Conservation (phyloP, 352 stramenopile genomes). For the Globisporangium megalacanthum region DNA sequence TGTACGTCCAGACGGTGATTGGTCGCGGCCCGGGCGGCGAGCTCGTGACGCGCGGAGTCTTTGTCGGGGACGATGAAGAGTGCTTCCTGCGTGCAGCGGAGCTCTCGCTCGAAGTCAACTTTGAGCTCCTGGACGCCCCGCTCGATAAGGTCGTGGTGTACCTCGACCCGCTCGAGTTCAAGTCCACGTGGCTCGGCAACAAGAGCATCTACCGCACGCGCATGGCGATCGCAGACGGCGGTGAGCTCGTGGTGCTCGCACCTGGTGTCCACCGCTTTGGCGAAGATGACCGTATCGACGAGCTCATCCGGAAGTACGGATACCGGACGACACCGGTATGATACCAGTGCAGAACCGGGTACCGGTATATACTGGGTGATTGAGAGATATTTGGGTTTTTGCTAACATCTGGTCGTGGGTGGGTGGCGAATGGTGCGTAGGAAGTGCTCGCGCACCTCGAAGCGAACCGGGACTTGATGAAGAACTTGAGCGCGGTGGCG, state of each 20-base stretch:
- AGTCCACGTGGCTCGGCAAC: conserved; percentile 98
- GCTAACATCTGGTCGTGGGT: conserved; percentile 8
- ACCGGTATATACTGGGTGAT: background rate
- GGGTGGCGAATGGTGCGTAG: conserved; percentile 18
- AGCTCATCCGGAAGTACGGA: conserved; percentile 95
- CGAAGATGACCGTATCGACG: conserved; percentile 92
- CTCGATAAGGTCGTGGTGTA: conserved; percentile 95
- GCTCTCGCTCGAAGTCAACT: conserved; percentile 95
- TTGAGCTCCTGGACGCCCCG: conserved; percentile 90
- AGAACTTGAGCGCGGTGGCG: conserved; percentile 92
- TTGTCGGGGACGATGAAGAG: conserved; percentile 94
- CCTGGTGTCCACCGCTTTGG: conserved; percentile 93
- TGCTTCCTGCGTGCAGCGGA: conserved; percentile 94
- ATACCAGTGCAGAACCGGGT: background rate
- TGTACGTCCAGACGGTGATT: conserved; percentile 97
- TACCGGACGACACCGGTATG: conserved; percentile 93
- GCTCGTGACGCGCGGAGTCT: conserved; percentile 89
- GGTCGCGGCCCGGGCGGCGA: conserved; percentile 55
- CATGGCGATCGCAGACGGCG: conserved; percentile 95
- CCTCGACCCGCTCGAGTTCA: conserved; percentile 95
- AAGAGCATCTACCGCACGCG: conserved; percentile 97
- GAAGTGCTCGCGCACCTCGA: conserved; percentile 91
- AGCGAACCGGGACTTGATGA: conserved; percentile 91
- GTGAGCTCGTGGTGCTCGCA: conserved; percentile 93
- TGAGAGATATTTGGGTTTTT: background rate